Evolutionary conservation across 1,284 basidiomycete species (phyloP), one percentile per base, ranked within the genome.

Genomic region (Cerioporus squamosus): DNA sequence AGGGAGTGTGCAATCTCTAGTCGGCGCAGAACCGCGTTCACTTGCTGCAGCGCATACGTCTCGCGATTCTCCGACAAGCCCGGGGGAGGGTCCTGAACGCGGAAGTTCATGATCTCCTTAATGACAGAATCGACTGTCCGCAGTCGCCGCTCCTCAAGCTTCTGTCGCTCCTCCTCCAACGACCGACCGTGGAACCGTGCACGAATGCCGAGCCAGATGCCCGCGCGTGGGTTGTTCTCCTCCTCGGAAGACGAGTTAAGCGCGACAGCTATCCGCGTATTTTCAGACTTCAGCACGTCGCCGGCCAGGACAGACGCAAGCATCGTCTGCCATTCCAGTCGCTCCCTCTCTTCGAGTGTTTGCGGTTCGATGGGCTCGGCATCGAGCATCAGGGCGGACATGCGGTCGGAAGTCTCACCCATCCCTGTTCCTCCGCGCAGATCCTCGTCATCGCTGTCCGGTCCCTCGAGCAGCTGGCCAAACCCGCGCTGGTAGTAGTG

Each of bases 261-360:
- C 43, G 85, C 86, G 65, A 83, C 87, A 49, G 90, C 87, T 65
- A 96, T 95, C 56, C 96, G 87, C 20, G 90, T 91, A 75, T 94
- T 97, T 77, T 98, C 96, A 2, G 92, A 91, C 71, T 91, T 93
- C 59, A 98, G 82, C 6, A 98, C 95, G 69, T 98, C 95, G 15
- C 96, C 95, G 39, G 88, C 87, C 31, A 98, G 81, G 22, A 98
- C 95, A 39, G 94, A 96, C 9, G 93, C 87, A 40, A 98, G 84
- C 88, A 97, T 93, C 39, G 90, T 91, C 74, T 96, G 94, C 95
- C 95, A 98, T 74, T 96, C 95, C 46, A 96, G 77, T 26, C 95
- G 83, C 66, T 95, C 93, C 61, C 84, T 82, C 66, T 93, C 90
- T 67, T 91, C 88, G 44, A 84, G 74, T 8, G 85, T 87, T 42